These are phyloP conservation scores for Populus trichocarpa DNA, from an alignment of 441 rosid genomes.

Conservation along the genomic window DNA sequence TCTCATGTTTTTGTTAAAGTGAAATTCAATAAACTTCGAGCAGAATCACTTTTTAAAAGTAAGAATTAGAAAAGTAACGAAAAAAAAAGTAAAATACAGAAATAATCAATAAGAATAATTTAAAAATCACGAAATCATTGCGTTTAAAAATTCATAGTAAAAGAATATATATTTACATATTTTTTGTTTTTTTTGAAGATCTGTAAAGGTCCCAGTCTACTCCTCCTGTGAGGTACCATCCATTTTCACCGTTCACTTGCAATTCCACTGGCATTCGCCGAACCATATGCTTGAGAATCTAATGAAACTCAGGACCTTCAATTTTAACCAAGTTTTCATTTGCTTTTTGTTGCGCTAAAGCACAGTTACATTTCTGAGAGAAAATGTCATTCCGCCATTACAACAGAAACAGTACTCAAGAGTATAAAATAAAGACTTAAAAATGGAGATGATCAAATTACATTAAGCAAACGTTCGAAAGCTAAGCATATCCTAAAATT, in stretches of 20 bases:
- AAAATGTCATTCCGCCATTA: not conserved
- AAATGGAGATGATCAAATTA: not conserved
- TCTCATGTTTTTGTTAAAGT: too few species aligned
- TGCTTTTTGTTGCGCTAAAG: not conserved
- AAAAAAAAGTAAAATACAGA: too few species aligned
- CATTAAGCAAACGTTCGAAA: not conserved
- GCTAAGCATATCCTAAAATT: not conserved
- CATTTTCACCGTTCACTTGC: not conserved
- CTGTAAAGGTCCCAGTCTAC: too few species aligned
- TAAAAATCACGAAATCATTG: too few species aligned
- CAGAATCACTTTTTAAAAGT: too few species aligned
- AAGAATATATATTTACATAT: too few species aligned
- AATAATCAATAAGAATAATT: too few species aligned
- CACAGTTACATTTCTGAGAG: not conserved
- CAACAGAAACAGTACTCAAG: not conserved
- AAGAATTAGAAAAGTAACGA: too few species aligned
- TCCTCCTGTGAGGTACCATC: not conserved
- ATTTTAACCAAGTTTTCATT: not conserved
- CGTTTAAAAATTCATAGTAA: not conserved
- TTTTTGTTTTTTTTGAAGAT: too few species aligned
- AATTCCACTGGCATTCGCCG: not conserved
- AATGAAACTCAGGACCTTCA: not conserved
- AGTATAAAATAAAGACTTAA: not conserved
- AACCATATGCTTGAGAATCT: not conserved
- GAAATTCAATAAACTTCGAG: too few species aligned